Evolutionary conservation across 208 protist species (phyloP).

Genomic region (Phytomonas francai): DNA sequence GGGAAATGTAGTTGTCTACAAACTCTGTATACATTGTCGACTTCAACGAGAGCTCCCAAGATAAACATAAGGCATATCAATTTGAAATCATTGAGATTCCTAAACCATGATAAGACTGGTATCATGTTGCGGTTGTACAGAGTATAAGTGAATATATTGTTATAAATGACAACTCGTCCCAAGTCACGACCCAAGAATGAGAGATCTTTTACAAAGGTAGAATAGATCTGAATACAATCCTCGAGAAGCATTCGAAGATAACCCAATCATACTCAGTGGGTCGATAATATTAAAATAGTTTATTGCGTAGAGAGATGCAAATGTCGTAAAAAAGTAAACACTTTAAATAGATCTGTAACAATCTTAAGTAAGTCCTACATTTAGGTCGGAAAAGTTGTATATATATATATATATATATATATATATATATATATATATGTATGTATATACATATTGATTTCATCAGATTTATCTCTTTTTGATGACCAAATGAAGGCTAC

Average conservation of each 20-base stretch:
- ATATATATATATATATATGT: constrained; percentile 93
- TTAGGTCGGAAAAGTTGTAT: constrained; percentile 73
- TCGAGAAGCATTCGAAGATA: constrained; percentile 67
- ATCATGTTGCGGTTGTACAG: constrained; percentile 89
- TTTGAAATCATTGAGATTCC: constrained; percentile 63
- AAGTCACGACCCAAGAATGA: constrained; percentile 77
- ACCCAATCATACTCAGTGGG: constrained; percentile 37
- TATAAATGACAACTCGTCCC: constrained; percentile 49
- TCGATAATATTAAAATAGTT: constrained; percentile 76
- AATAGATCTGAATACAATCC: constrained; percentile 76
- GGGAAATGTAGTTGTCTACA: constrained; percentile 75
- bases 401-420: constrained; percentile 91
- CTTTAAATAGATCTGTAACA: constrained; percentile 70
- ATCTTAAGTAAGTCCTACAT: constrained; percentile 72
- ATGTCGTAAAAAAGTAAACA: constrained; percentile 88
- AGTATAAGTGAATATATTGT: constrained; percentile 87
- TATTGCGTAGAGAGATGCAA: constrained; percentile 70
- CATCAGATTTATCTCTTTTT: constrained; percentile 32
- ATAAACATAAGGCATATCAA: constrained; percentile 65
- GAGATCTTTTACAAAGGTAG: constrained; percentile 84
- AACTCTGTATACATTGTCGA: constrained; percentile 69
- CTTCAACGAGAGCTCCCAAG: constrained; percentile 59
- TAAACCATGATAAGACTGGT: constrained; percentile 85
- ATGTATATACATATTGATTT: constrained; percentile 77
- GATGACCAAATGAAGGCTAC: constrained; percentile 69